Evolutionary conservation across 768 basidiomycete genomes (phyloP).

Genomic region (Tephrocybe sp.): DNA sequence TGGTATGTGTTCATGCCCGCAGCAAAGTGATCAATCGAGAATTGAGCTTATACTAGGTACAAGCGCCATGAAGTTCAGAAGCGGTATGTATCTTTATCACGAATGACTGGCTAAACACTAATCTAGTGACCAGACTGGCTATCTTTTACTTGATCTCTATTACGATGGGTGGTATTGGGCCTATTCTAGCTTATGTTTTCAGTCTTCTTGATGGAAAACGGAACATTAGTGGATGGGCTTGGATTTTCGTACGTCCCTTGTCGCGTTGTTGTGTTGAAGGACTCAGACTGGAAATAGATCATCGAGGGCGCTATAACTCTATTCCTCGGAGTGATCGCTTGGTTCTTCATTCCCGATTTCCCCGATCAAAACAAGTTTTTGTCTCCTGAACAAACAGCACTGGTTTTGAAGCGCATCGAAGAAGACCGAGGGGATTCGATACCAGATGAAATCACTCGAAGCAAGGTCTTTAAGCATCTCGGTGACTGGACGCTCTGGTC

Average conservation of each 20-base stretch:
- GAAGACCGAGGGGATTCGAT: constrained; percentile 51
- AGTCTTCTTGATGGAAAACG: constrained; percentile 39
- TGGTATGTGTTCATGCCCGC: constrained; percentile 29
- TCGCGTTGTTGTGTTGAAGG: background rate
- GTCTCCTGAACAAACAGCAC: constrained; percentile 38
- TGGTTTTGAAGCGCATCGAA: constrained; percentile 46
- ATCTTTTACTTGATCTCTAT: constrained; percentile 40
- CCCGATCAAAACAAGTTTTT: constrained; percentile 49
- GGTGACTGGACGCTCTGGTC: constrained; percentile 48
- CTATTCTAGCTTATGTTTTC: constrained; percentile 43
- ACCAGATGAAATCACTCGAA: constrained; percentile 38
- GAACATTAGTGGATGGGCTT: constrained; percentile 46
- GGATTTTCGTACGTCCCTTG: constrained; percentile 43
- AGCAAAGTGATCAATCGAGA: background rate
- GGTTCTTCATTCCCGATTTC: constrained; percentile 45
- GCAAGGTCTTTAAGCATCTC: constrained; percentile 38
- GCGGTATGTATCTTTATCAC: constrained; percentile 25
- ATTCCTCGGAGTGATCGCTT: constrained; percentile 38
- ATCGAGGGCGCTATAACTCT: constrained; percentile 46
- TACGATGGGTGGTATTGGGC: constrained; percentile 39
- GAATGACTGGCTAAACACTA: background rate
- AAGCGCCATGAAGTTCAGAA: constrained; percentile 47
- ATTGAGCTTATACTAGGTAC: constrained; percentile 33
- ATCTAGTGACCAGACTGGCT: constrained; percentile 29
- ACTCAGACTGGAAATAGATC: constrained; percentile 27